These are phyloP conservation scores for Epichloe aotearoae DNA, from an alignment of 2,329 filamentous ascomycete species.

Conservation along the genomic window DNA sequence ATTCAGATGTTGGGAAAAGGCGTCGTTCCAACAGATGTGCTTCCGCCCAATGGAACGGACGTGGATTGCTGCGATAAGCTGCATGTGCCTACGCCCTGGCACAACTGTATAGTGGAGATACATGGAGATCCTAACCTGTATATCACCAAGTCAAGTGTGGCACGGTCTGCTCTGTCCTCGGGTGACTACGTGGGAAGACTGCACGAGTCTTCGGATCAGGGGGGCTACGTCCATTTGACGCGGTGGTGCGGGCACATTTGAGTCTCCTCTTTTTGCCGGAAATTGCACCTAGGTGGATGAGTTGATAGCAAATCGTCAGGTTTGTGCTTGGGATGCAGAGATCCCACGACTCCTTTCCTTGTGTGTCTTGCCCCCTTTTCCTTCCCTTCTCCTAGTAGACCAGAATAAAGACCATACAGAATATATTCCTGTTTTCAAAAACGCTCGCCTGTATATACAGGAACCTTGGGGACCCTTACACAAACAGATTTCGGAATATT, in stretches of 20 bases:
- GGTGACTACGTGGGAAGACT: conserved; percentile 2
- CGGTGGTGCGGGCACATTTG: not conserved
- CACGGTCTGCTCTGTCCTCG: conserved; percentile 5
- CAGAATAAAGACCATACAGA: too few relatives aligned
- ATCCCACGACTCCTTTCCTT: too few relatives aligned
- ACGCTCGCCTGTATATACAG: too few relatives aligned
- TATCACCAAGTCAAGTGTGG: conserved; percentile 11
- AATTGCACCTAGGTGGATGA: not conserved
- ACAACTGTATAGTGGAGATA: conserved; percentile 24
- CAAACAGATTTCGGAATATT: too few relatives aligned
- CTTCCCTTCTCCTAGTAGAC: not conserved
- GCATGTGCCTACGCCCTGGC: conserved; percentile 29
- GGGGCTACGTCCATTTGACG: not conserved
- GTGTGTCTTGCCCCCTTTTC: not conserved
- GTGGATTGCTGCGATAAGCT: conserved; percentile 13
- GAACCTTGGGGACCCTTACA: too few relatives aligned
- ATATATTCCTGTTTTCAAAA: too few relatives aligned
- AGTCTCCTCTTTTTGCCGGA: not conserved
- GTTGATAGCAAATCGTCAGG: too few relatives aligned
- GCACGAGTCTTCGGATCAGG: not conserved
- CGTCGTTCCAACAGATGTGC: conserved; percentile 18
- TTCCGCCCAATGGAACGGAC: conserved; percentile 13
- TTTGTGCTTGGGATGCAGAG: too few relatives aligned
- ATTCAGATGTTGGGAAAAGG: conserved; percentile 23
- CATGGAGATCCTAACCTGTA: conserved; percentile 10